Evolutionary conservation across 345 rosid genomes (phyloP), one percentile per base, ranked within the genome.

Genomic region (Gossypium bickii): DNA sequence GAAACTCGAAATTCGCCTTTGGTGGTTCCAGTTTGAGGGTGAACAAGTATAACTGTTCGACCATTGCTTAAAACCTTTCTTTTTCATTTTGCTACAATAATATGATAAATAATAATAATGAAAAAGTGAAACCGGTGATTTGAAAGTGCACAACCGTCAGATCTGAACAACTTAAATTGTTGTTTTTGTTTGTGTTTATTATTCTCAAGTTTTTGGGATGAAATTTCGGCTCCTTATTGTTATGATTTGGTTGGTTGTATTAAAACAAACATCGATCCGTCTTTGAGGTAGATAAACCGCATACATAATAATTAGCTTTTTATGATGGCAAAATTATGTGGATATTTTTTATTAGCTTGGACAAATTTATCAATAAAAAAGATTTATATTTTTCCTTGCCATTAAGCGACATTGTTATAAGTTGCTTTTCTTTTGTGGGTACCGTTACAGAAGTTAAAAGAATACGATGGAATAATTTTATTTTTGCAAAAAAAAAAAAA

Each of bases 31-130:
- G 18, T 29, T 38, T 56, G 29, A 25, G 12, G 15, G 18, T 20
- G 22, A 65, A 58, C 65, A 53, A 45, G 27, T 18, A 11, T 25
- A 3, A 44, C 65, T 58, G 62, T 67, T 65, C 47, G 20, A 59
- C 41, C 18, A 72, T 55, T 22, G 77, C 67, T 57, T 62, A 71
- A 58, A 67, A 59, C 67, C 55, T 76, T 47, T 47, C 55, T 76
- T 47, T 47, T 24, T 71, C 45, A 48, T 79, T 78, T 74, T 64
- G 73, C 56, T 72, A 74, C 66, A 55, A 74, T 63, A 25, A 76
- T 65, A 22, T 58, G 77, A 77, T 76, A 76, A 57, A 1, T 57
- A 20, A 80, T 60, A 60, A 60, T 60, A 60, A 60, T 12, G 38
- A 16, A 86, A 11, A 27, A 25, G 59, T 27, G 41, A 34, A 58